Conservation (phyloP, 2,329 filamentous ascomycete species). For the Cladosporium colombiae region DNA sequence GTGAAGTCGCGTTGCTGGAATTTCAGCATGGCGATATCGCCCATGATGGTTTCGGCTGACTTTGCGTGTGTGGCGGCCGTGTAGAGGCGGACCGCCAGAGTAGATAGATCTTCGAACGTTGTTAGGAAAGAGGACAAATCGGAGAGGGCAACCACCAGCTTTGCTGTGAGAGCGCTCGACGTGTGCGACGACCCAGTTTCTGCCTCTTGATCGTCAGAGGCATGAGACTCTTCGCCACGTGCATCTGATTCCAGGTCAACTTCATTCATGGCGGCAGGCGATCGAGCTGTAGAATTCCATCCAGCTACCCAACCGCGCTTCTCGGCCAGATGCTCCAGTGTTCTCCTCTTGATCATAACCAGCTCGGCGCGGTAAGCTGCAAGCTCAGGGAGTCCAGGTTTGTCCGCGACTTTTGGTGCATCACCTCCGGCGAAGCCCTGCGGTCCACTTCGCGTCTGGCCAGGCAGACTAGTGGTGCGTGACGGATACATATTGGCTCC, state of each 20-base stretch:
- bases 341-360: slow-evolving; percentile 74
- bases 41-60: slow-evolving; percentile 73
- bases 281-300: slow-evolving; percentile 51
- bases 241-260: slow-evolving; percentile 38
- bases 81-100: slow-evolving; percentile 76
- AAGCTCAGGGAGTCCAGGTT: slow-evolving; percentile 69
- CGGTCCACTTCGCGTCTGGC: slow-evolving; percentile 20
- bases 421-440: slow-evolving; percentile 24
- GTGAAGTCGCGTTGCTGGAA: slow-evolving; percentile 68
- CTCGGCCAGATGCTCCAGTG: slow-evolving; percentile 73
- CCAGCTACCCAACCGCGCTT: slow-evolving; percentile 74
- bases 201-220: not conserved
- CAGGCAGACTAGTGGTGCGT: slow-evolving; percentile 31
- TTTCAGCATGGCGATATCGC: slow-evolving; percentile 83
- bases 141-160: not conserved
- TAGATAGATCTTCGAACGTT: slow-evolving; percentile 11
- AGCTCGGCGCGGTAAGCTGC: slow-evolving; percentile 82
- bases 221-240: slow-evolving; percentile 12
- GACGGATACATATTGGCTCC: slow-evolving; percentile 37
- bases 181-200: not conserved
- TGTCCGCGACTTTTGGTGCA: slow-evolving; percentile 21
- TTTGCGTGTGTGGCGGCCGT: slow-evolving; percentile 75
- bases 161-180: not conserved
- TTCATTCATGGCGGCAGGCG: slow-evolving; percentile 28
- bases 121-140: slow-evolving; percentile 8